Base-by-base conservation (phyloP, 495 filamentous ascomycete genomes). In the Tetracladium setigerum region DNA sequence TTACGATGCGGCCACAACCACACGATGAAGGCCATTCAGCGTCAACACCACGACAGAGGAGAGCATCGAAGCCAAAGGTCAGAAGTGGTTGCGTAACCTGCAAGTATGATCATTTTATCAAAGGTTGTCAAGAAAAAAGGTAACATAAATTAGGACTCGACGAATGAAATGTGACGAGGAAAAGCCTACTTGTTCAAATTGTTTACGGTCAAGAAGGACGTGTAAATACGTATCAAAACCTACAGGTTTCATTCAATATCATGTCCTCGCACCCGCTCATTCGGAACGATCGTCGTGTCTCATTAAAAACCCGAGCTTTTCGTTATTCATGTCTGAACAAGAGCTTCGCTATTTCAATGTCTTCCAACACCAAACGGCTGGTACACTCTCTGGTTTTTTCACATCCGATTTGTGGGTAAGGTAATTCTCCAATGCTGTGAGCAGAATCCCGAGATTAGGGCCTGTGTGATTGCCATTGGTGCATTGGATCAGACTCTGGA, bases 401-500 rank as follows among this genome's bases (percentile, higher is more conserved):
- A 62, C 69, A 40, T 77, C 74, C 4, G 71, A 67, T 5, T 78
- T 83, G 44, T 84, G 79, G 81, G 69, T n/a, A 65, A 56, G 42
- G 62, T 61, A 7, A 64, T 84, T 15, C 61, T 80, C 38, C 75
- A 79, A 54, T 73, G 74, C 47, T 77, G 75, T 34, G 68, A 75
- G 34, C 68, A 68, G 14, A 75, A 81, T 54, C 67, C 79, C 3
- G 67, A 72, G 12, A 76, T 84, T 41, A 70, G 74, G 17, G 78
- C 84, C 57, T 77, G 79, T 8, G 68, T 81, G 1, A 67, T 83
- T 13, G 81, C 81, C 24, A 62, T 85, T 15, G 74, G 74, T 27
- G 73, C 78, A 0, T 62, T 81, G 15, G 80, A 81, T 48, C 73
- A 79, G 52, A 75, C 71, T 5, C 14, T 33, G 16, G 22, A 27